phyloP scores from a whole-genome alignment of 2,329 filamentous ascomycete species.

The Arthrobotrys iridis region DNA sequence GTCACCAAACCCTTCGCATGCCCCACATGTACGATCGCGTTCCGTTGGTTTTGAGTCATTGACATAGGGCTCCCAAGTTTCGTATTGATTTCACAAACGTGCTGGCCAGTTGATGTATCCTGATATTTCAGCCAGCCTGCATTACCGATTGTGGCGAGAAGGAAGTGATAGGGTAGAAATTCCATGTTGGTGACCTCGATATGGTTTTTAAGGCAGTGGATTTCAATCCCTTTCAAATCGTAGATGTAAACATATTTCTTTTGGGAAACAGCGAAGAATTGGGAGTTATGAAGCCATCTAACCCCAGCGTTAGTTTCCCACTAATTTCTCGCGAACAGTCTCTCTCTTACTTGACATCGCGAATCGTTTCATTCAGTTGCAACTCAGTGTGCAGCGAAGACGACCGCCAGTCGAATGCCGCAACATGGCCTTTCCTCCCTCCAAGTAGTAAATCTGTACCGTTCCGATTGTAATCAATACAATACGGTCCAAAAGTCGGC shows the following conservation, averaged over 20 bases:
- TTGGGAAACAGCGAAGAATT: conserved; percentile 90
- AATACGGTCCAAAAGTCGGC: conserved; percentile 83
- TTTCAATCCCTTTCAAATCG: conserved; percentile 86
- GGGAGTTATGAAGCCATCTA: conserved; percentile 58
- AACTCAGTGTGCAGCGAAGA: conserved; percentile 91
- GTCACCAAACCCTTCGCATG: conserved; percentile 96
- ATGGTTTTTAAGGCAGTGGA: conserved; percentile 90
- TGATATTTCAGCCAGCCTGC: conserved; percentile 91
- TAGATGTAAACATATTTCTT: conserved; percentile 98
- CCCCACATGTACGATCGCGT: conserved; percentile 89
- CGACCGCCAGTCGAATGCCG: conserved; percentile 94
- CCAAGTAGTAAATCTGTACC: conserved; percentile 85
- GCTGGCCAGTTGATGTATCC: conserved; percentile 90
- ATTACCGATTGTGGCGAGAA: conserved; percentile 84
- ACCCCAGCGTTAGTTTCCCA: not conserved
- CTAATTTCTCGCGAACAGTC: not conserved
- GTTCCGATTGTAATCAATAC: conserved; percentile 88
- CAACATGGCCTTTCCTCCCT: conserved; percentile 91
- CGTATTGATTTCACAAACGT: conserved; percentile 86
- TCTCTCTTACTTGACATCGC: conserved; percentile 86
- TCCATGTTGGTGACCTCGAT: conserved; percentile 92
- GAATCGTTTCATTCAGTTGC: conserved; percentile 87
- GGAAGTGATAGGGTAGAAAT: conserved; percentile 94
- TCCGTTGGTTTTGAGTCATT: conserved; percentile 87
- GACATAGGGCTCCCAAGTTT: conserved; percentile 84